Base-by-base conservation (phyloP, 2,329 filamentous ascomycete species). In the Hymenoscyphus repandus region DNA sequence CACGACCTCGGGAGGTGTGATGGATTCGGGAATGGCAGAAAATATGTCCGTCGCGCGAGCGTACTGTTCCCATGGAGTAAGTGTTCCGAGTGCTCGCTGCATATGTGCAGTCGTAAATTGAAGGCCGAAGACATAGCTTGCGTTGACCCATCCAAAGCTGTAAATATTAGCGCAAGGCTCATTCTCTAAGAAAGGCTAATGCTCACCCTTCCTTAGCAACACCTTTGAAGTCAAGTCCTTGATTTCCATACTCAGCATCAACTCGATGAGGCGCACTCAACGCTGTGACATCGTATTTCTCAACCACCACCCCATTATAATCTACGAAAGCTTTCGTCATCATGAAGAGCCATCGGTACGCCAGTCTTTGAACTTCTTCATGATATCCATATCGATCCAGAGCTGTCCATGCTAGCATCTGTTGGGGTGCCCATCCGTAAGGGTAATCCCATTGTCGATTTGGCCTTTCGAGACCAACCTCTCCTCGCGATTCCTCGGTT, bases 361-460 rank as follows among this genome's bases (percentile, higher is more conserved):
- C 88, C 57, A 99, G 72, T 32, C 90, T 78, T 71, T 96, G 88
- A 1, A 90, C 90, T 55, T 96, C 91, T 20, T 92, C 88, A 27
- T 86, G 83, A 67, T 95, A 97, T 49, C 91, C 90, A 66, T 97
- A 99, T 15, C 91, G 85, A 63, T 90, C 80, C 52, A 99, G 74
- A 2, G 91, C 93, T 1, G 89, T 91, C 93, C 93, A 99, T 1
- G 93, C 92, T 38, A 99, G 81, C 73, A 99, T 97, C 74, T 99
- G 93, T 74, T 99, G 93, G 31, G 93, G 93, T 49, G 93, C 93
- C 93, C 93, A 99, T 53, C 93, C 93, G 66, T 93, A 97, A 0
- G 93, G 93, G 67, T 90, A 97, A 68, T 99, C 93, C 93, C 93
- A 99, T 68, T 99, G 93, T 61, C 93, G 83, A 69, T 96, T 97